Base-by-base conservation (phyloP, 116 monocot genomes). In the Posidonia oceanica region DNA sequence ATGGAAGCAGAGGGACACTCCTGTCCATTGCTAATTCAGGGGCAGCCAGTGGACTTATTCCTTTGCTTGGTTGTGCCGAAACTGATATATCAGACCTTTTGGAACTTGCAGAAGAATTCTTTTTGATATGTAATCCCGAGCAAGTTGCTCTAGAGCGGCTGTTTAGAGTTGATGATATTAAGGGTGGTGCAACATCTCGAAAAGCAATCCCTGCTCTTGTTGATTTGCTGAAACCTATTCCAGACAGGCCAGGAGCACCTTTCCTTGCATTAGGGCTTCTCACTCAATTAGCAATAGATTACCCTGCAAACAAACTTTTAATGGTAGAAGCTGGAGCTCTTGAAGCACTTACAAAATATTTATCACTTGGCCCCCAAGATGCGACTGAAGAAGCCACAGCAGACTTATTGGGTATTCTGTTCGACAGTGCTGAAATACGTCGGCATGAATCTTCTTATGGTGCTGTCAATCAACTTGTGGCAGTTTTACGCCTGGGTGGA, bases 211-310 rank as follows among this genome's bases (percentile, higher is more conserved):
- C 98, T 76, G 77, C 71, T 53, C 87, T 98, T 70, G 98, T 98
- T 79, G 98, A 98, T 84, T 70, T 98, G 54, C 87, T 98, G 57
- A 98, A 98, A 81, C 98, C 98, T 54, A 98, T 98, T 69, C 98
- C 98, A 71, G 98, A 98, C 68, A 69, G 98, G 65, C 98, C 98
- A 41, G 90, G 93, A 72, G 98, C 98, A 64, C 93, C 98, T 76
- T 89, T 81, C 81, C 82, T 98, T 68, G 82, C 98, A 59, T 78
- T 98, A 69, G 78, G 85, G 20, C 81, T 98, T 56, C 68, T 98
- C 52, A 87, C 89, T 64, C 90, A 90, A 71, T 69, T 98, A 71
- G 90, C 93, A 14, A 51, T 81, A 61, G 98, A 93, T 75, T 85
- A 82, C 70, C 78, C 87, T 7, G 51, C 85, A 67, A 98, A 98